phyloP scores from a whole-genome alignment of 148 eudicot genomes.

The Oxyria digyna region DNA sequence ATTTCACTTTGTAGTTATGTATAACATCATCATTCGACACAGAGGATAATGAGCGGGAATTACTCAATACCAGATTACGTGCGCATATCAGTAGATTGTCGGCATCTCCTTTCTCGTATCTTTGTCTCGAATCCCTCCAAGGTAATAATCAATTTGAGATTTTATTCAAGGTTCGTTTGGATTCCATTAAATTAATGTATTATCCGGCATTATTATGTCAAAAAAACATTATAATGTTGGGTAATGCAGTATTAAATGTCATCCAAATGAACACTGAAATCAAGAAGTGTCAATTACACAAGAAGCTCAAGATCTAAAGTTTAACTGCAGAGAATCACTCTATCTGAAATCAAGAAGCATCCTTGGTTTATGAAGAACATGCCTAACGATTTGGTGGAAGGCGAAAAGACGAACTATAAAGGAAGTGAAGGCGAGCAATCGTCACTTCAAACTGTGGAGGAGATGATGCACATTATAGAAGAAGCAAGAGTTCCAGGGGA shows the following conservation, averaged over 20 bases:
- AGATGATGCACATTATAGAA: conserved; percentile 49
- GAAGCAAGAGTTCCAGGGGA: conserved; percentile 42
- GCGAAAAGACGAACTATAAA: conserved; percentile 38
- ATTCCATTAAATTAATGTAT: too few relatives aligned
- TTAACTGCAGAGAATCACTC: conserved; percentile 57
- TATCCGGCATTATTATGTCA: too few relatives aligned
- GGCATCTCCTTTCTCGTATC: conserved; percentile 60
- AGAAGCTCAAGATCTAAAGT: background rate
- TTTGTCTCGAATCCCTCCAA: conserved; percentile 68
- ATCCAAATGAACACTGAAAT: too few relatives aligned
- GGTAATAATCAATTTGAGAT: conserved; percentile 32
- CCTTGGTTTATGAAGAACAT: conserved; percentile 79
- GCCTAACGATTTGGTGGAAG: conserved; percentile 58
- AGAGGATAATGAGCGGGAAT: conserved; percentile 58
- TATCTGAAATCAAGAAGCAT: conserved; percentile 59
- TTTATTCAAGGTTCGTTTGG: too few relatives aligned
- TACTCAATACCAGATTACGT: conserved; percentile 55
- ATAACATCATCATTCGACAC: conserved; percentile 13
- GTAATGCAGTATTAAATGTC: too few relatives aligned
- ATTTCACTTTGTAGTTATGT: background rate
- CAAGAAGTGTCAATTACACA: too few relatives aligned
- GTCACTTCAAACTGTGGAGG: conserved; percentile 39
- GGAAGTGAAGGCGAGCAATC: conserved; percentile 36
- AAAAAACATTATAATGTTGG: too few relatives aligned
- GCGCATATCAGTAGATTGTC: conserved; percentile 49